Evolutionary conservation across 768 basidiomycete species (phyloP), one percentile per base, ranked within the genome.

Genomic region (Rossbeevera mucosa): DNA sequence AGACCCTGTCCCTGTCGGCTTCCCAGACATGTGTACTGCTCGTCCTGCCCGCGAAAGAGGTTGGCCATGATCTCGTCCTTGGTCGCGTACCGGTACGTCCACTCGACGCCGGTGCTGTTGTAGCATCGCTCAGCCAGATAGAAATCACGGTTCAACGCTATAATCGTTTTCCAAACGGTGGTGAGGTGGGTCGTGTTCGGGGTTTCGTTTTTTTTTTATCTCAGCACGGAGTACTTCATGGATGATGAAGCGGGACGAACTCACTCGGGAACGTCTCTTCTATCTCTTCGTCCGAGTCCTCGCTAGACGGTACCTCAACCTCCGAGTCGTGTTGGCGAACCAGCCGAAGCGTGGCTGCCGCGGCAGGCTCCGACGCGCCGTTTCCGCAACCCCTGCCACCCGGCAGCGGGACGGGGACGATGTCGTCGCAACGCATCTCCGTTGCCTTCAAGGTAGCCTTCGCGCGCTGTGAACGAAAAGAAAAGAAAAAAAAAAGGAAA

Each of bases 71-170:
- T 61, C 47, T 69, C 67, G n/a, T 69, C 54, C 14, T 60, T 47
- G 26, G 67, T 69, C 28, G 67, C 58, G 30, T 71, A 71, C 49
- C 67, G 67, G 52, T 69, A 69, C 29, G 31, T 44, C 69, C 69
- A 69, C 22, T 52, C 56, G 7, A 18, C 36, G 18, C 54, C 42
- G 20, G 57, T 50, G 41, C 11, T 11, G 29, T 54, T 22, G 21
- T 36, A 5, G 2, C 16, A 11, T 26, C 28, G 52, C 16, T 62
- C 30, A 16, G 31, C 33, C 36, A 26, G 18, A 26, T 65, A 71
- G 44, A 57, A 67, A 0, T 21, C 41, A 33, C 30, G 18, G 36
- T 38, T 38, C 5, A 38, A 38, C 11, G 36, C 36, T 38, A 20
- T 18, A 36, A 4, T 6, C 36, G n/a, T 36, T 36, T 18, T 8